Conservation (phyloP, 2,329 filamentous ascomycete species). For the Chaetomium globosum region DNA sequence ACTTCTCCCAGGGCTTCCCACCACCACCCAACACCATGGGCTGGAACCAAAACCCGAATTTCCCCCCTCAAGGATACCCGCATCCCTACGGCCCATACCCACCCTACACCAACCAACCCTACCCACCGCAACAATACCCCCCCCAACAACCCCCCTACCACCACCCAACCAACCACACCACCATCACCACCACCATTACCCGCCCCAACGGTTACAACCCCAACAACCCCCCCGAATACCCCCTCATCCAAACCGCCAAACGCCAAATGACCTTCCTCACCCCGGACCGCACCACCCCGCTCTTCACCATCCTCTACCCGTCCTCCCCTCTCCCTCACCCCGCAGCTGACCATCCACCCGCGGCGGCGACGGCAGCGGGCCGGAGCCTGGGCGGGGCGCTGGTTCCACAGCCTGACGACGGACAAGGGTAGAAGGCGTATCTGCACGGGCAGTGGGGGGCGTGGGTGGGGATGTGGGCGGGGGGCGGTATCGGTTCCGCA, state of each 20-base stretch:
- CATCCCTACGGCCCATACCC: neutral
- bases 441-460: neutral
- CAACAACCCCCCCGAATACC: neutral
- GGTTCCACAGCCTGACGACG: slow-evolving; percentile 10
- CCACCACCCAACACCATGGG: neutral
- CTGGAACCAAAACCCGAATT: neutral
- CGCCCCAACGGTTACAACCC: neutral
- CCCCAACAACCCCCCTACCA: neutral
- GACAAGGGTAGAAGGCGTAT: slow-evolving; percentile 7
- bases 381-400: slow-evolving; percentile 4
- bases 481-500: neutral
- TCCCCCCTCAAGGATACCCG: neutral
- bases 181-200: neutral
- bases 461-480: neutral
- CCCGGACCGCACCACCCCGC: slow-evolving; percentile 8
- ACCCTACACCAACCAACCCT: neutral
- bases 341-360: slow-evolving; percentile 7
- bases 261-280: slow-evolving; percentile 14
- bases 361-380: neutral
- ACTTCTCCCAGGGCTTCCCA: neutral
- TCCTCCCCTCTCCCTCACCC: neutral
- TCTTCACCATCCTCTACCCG: slow-evolving; percentile 7
- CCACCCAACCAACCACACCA: neutral
- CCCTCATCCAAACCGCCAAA: slow-evolving; percentile 3
- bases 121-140: neutral